Evolutionary conservation across 176 grass and related monocot genomes (phyloP), one percentile per base, ranked within the genome.

Genomic region (Canna indica): DNA sequence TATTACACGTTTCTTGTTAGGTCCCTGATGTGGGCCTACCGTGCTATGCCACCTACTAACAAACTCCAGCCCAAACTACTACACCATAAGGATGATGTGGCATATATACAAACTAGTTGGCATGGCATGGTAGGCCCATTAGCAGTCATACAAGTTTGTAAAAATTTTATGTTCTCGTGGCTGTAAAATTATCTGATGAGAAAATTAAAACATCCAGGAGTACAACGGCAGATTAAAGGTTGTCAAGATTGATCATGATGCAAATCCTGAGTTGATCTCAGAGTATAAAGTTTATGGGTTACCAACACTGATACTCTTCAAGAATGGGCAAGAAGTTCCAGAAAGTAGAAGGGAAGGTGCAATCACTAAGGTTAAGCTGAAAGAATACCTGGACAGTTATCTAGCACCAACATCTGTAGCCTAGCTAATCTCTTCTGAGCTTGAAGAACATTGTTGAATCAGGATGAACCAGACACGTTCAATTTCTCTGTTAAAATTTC

Each of bases 171-270:
- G n/a, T n/a, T 22, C 10, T 3, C 24, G 33, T 14, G 24, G 18
- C 6, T n/a, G 35, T 66, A 3, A 63, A 63, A 38, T 69, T 58
- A 65, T 5, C 44, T 70, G 52, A 76, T 32, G 36, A 41, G 59
- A 67, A 48, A 47, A 74, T 81, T 64, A 77, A 5, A 20, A 72
- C 59, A 65, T 78, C 59, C 79, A 93, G 84, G 94, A 93, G 82
- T 93, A 90, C 4, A 66, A 58, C 42, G 94, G 80, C 12, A 90
- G 70, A 69, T 38, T 93, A 68, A 99, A 90, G 54, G 86, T 93
- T 66, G 82, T 99, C 29, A 99, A 99, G 68, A 90, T 99, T 38
- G 86, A 99, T 56, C 94, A 99, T 80, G 94, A 99, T 27, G 77
- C 72, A 25, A 99, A 93, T 72, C 82, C 89, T 24, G 36, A 85